A percentile compares a stretch with the other conserved stretches of the same genome.
Conservation (phyloP, 768 basidiomycete species). For the Hericium erinaceus region DNA sequence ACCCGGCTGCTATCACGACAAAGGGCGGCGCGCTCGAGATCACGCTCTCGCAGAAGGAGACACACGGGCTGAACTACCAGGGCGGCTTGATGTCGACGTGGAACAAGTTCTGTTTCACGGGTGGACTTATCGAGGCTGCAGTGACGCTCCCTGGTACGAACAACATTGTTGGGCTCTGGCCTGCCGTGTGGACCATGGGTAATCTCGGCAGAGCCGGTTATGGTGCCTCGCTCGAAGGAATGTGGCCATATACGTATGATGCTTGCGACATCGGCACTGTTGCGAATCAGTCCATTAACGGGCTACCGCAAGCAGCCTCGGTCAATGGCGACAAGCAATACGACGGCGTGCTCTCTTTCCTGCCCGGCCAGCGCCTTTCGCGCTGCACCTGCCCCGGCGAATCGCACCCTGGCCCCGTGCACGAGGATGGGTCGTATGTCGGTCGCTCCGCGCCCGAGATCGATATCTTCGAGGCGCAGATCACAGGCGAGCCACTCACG, state of each 20-base stretch:
- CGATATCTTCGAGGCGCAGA: conserved; percentile 55
- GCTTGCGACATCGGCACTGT: conserved; percentile 90
- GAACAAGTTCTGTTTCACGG: conserved; percentile 96
- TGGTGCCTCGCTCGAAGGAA: conserved; percentile 78
- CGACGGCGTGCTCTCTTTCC: conserved; percentile 58
- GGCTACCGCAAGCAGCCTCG: conserved; percentile 50
- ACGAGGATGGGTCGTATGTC: conserved; percentile 45
- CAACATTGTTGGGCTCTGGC: conserved; percentile 62
- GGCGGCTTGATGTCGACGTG: conserved; percentile 13
- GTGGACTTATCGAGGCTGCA: conserved; percentile 65
- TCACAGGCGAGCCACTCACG: not conserved
- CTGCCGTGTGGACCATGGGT: conserved; percentile 74
- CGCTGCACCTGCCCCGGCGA: conserved; percentile 30
- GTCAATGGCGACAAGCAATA: conserved; percentile 48
- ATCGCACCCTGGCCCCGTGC: conserved; percentile 42
- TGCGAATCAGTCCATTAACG: conserved; percentile 71
- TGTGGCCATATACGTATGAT: conserved; percentile 82
- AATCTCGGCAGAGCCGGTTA: conserved; percentile 85
- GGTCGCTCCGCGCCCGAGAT: conserved; percentile 67
- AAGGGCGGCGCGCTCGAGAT: conserved; percentile 31
- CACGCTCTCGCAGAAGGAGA: conserved; percentile 51
- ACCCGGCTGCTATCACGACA: conserved; percentile 53
- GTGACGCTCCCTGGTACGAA: conserved; percentile 62
- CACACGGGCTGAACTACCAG: conserved; percentile 55
- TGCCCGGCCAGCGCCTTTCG: conserved; percentile 59